phyloP scores from a whole-genome alignment of 1,139 yeast genomes.

The Wickerhamomyces sp. region DNA sequence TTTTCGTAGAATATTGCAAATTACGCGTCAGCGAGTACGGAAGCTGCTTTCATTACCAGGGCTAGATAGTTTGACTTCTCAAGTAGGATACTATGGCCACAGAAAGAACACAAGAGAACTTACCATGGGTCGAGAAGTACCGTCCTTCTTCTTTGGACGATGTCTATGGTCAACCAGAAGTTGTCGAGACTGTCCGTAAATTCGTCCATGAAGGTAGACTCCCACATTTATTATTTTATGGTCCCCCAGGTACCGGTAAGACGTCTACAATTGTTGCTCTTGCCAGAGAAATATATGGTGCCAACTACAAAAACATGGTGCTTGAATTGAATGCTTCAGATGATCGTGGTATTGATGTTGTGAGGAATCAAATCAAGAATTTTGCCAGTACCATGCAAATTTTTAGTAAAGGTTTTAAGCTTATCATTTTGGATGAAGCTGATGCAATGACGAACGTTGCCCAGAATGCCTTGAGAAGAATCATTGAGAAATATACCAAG shows the following conservation, averaged over 20 bases:
- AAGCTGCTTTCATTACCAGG: no score
- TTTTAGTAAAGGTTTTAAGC: constrained; percentile 73
- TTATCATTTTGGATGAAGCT: constrained; percentile 93
- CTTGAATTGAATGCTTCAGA: constrained; percentile 94
- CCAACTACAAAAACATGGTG: constrained; percentile 81
- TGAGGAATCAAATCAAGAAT: constrained; percentile 85
- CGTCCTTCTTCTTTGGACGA: constrained; percentile 82
- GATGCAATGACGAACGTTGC: constrained; percentile 99
- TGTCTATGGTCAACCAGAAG: constrained; percentile 86
- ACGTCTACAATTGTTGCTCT: constrained; percentile 90
- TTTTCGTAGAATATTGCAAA: no score
- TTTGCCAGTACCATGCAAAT: constrained; percentile 95
- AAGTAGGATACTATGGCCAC: constrained; percentile 10
- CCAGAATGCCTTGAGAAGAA: constrained; percentile 87
- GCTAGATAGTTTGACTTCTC: no score
- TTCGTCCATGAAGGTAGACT: constrained; percentile 79
- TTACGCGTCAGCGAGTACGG: no score
- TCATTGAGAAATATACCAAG: constrained; percentile 89
- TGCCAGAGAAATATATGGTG: constrained; percentile 88
- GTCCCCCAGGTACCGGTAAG: constrained; percentile 98
- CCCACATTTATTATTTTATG: constrained; percentile 89
- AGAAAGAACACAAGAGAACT: constrained; percentile 30
- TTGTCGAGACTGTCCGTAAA: constrained; percentile 74
- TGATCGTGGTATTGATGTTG: constrained; percentile 95
- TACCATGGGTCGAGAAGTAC: constrained; percentile 88